Evolutionary conservation across 2,329 filamentous ascomycete genomes (phyloP).

Genomic region (Talaromyces sp.): DNA sequence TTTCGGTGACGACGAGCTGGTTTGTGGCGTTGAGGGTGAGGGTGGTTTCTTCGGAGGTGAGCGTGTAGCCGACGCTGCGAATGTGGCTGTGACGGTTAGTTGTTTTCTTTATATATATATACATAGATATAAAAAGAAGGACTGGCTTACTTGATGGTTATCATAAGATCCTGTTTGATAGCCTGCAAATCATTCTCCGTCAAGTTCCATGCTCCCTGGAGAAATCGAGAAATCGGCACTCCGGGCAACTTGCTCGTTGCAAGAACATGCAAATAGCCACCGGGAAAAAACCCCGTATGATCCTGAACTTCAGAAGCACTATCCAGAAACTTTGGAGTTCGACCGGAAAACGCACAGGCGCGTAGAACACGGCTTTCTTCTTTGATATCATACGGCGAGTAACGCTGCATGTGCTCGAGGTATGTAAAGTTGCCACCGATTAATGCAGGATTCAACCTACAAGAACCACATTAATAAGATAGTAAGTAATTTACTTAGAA

Average conservation of each 20-base stretch:
- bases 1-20: not conserved
- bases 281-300: not conserved
- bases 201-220: not conserved
- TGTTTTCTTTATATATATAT: too few species aligned
- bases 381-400: not conserved
- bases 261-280: constrained; percentile 3
- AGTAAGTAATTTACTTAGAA: too few species aligned
- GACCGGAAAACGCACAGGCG: not conserved
- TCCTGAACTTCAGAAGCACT: not conserved
- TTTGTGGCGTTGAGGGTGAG: not conserved
- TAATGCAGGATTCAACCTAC: not conserved
- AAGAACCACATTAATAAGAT: too few species aligned
- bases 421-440: not conserved
- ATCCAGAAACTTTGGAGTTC: not conserved
- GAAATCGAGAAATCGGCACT: not conserved
- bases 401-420: not conserved
- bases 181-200: not conserved
- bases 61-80: not conserved
- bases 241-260: not conserved
- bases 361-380: not conserved
- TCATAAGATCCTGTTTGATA: not conserved
- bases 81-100: not conserved
- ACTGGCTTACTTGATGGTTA: not conserved
- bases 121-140: too few species aligned
- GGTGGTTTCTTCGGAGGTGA: not conserved